Conservation (phyloP, 208 protist genomes). For the Acanthamoeba quina region DNA sequence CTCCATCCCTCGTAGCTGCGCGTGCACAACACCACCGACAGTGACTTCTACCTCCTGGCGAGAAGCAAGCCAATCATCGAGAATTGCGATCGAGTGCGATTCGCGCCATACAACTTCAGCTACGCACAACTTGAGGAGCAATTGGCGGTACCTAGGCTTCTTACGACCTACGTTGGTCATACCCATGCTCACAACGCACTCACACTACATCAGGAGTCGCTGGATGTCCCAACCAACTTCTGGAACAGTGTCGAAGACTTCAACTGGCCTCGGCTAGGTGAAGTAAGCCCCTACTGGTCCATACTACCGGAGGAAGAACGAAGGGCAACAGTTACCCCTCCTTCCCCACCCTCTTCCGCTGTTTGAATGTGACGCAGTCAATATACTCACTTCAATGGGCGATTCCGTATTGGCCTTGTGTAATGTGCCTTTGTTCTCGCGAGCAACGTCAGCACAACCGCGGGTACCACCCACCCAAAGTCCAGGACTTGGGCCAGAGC, state of each 20-base stretch:
- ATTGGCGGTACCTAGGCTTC: neutral
- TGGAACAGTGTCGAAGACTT: slow-evolving; percentile 31
- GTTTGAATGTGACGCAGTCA: neutral
- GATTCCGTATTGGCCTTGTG: neutral
- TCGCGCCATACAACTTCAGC: slow-evolving; percentile 32
- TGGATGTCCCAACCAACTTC: neutral
- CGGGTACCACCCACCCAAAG: neutral
- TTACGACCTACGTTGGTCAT: too few species aligned
- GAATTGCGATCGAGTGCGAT: neutral
- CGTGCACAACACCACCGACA: slow-evolving; percentile 23
- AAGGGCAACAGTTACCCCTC: neutral
- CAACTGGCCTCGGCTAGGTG: neutral
- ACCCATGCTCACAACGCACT: neutral
- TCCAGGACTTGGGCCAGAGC: neutral
- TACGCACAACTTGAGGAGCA: slow-evolving; percentile 9
- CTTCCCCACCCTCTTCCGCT: neutral
- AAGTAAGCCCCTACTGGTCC: neutral
- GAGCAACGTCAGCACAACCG: neutral
- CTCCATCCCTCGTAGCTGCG: neutral
- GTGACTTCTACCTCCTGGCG: slow-evolving; percentile 21
- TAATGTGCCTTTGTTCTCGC: neutral
- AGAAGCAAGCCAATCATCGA: slow-evolving; percentile 55
- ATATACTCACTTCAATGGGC: neutral
- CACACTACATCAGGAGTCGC: neutral
- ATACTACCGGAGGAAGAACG: slow-evolving; percentile 23